These are phyloP conservation scores for Orbilia javanica DNA, from an alignment of 2,329 filamentous ascomycete species.

Conservation along the genomic window DNA sequence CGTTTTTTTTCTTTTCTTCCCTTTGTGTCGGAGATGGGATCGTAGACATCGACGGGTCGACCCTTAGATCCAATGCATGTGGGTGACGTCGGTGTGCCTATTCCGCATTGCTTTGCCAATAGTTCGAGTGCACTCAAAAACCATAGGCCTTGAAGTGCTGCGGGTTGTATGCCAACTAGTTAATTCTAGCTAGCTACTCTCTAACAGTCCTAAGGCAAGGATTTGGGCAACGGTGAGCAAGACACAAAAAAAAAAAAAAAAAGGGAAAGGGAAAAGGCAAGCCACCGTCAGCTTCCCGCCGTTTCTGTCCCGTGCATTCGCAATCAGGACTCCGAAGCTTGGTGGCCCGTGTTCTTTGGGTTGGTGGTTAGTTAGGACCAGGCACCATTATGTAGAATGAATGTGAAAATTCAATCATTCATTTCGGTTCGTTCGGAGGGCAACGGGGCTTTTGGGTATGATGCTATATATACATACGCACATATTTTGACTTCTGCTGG, in stretches of 20 bases:
- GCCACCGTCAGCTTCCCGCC: conserved; percentile 15
- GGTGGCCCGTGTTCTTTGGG: background rate
- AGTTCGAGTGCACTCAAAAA: background rate
- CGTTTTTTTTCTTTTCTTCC: background rate
- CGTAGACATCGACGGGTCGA: conserved; percentile 13
- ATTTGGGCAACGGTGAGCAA: too few species aligned
- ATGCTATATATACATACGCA: conserved; percentile 55
- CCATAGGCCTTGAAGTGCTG: background rate
- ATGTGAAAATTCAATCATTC: conserved; percentile 14
- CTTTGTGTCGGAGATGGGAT: background rate
- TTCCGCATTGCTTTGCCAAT: background rate
- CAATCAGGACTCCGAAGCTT: conserved; percentile 12
- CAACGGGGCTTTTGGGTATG: conserved; percentile 46
- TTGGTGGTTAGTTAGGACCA: conserved; percentile 12
- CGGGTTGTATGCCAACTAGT: background rate
- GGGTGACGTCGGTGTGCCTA: conserved; percentile 21
- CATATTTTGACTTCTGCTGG: background rate
- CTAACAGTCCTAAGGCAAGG: background rate
- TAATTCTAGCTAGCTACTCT: background rate
- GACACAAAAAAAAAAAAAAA: too few species aligned
- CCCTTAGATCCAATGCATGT: background rate
- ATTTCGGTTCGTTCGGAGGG: conserved; percentile 50
- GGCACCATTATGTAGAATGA: conserved; percentile 2
- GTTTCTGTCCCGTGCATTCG: conserved; percentile 33
- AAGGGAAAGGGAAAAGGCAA: background rate